Conservation (phyloP, 805 yeast species). For the Pichia deserticola region DNA sequence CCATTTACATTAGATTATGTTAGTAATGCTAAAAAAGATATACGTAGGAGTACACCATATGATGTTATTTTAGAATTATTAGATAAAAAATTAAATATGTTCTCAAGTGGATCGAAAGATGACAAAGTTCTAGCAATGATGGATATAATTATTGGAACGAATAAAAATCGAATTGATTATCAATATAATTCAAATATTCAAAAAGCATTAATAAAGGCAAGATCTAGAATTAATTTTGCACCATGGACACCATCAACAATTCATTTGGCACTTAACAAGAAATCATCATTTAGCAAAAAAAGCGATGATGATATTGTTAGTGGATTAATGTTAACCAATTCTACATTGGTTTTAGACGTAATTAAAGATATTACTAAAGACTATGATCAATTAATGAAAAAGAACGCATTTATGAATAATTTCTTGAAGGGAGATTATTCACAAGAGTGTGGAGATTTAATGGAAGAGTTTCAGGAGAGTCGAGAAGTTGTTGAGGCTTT, state of each 20-base stretch:
- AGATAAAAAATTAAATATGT: conserved; percentile 72
- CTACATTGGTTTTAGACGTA: conserved; percentile 64
- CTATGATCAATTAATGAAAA: conserved; percentile 69
- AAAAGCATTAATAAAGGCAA: conserved; percentile 48
- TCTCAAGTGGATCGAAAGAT: conserved; percentile 35
- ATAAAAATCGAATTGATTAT: background rate
- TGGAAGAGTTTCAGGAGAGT: conserved; percentile 42
- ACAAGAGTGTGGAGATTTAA: conserved; percentile 37
- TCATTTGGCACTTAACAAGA: conserved; percentile 68
- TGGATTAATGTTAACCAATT: conserved; percentile 80
- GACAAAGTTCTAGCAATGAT: conserved; percentile 54
- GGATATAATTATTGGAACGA: conserved; percentile 59
- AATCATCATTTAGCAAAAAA: conserved; percentile 48
- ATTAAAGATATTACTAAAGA: conserved; percentile 63
- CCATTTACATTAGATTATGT: conserved; percentile 65
- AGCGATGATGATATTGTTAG: conserved; percentile 39
- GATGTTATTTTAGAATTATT: conserved; percentile 79
- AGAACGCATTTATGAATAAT: conserved; percentile 78
- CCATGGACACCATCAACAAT: conserved; percentile 81
- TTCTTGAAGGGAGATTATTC: conserved; percentile 48
- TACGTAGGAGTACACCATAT: conserved; percentile 65
- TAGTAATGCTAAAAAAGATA: conserved; percentile 38
- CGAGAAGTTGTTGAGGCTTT: conserved; percentile 38
- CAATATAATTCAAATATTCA: conserved; percentile 33
- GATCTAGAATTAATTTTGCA: conserved; percentile 64